Evolutionary conservation across 768 basidiomycete genomes (phyloP).

Genomic region (Lactarius hengduanensis): DNA sequence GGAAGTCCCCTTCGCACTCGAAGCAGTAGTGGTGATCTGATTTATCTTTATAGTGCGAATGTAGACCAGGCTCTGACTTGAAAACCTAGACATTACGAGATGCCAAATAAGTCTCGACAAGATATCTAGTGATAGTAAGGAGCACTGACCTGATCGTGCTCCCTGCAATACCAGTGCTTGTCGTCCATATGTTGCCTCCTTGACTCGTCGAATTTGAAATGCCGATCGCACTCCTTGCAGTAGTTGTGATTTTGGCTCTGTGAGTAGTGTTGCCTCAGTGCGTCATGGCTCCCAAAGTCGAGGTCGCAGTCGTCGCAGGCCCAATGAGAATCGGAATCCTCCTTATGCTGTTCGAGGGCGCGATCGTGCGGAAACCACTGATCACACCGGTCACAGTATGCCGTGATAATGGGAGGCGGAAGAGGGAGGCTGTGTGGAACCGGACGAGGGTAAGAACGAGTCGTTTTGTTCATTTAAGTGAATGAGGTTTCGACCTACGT

Average conservation of each 20-base stretch:
- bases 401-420: not conserved
- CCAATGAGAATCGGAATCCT: conserved; percentile 39
- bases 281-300: conserved; percentile 41
- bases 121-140: conserved; percentile 7
- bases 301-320: conserved; percentile 45
- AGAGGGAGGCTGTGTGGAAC: not conserved
- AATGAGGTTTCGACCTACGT: not conserved
- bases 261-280: not conserved
- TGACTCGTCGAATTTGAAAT: not conserved
- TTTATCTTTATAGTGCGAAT: conserved; percentile 46
- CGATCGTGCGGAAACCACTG: conserved; percentile 26
- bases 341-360: conserved; percentile 33
- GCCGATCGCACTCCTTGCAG: conserved; percentile 3
- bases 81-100: conserved; percentile 36
- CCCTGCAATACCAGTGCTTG: conserved; percentile 2
- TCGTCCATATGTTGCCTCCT: conserved; percentile 1
- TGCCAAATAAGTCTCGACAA: not conserved
- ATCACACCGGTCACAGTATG: conserved; percentile 12
- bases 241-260: not conserved
- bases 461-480: not conserved
- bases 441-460: not conserved
- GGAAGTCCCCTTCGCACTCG: not conserved
- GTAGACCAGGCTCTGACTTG: conserved; percentile 39
- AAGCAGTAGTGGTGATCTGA: not conserved
- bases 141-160: conserved; percentile 10